Base-by-base conservation (phyloP, 495 filamentous ascomycete species). In the Talaromyces wortmannii region DNA sequence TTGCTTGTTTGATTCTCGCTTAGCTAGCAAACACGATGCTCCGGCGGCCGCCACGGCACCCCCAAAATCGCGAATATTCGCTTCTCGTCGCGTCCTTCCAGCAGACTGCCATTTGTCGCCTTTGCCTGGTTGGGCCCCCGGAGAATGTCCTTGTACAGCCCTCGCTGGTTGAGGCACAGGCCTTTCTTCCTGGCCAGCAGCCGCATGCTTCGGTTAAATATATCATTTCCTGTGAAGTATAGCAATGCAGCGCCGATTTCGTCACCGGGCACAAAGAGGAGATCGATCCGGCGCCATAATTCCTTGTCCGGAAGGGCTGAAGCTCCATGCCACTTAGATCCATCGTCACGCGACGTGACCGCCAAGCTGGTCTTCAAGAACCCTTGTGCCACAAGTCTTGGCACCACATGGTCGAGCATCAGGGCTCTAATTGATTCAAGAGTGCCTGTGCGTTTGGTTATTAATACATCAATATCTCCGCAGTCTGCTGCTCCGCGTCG, bases 161-260 rank as follows among this genome's bases (percentile, higher is more conserved):
- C 94, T 16, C 79, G 75, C 65, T 97, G 92, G 61, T 97, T 97
- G 33, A 98, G 62, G 53, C 87, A 73, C 86, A 95, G 92, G 0
- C 84, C 83, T 65, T 90, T 94, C 75, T 83, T 92, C 31, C 84
- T 84, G 23, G 91, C 90, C 48, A 97, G 72, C 10, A 97, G 68
- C 59, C 94, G 70, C 69, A 97, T 81, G 54, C 89, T 94, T 31
- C 92, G 78, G 62, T 98, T 98, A 73, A 98, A 98, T 49, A 97
- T 91, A 63, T 96, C 92, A 61, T 96, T 95, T 2, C 94, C 94
- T 0, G 94, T 97, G 60, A 97, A 98, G 63, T 98, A 98, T 50
- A 98, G 80, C 62, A 97, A 65, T 2, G 94, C 92, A 0, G 94
- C 94, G 3, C 94, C 94, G 43, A 92, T 74, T 69, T 96, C 85